Evolutionary conservation across 2,329 filamentous ascomycete species (phyloP).

Genomic region (Colletotrichum cereale): DNA sequence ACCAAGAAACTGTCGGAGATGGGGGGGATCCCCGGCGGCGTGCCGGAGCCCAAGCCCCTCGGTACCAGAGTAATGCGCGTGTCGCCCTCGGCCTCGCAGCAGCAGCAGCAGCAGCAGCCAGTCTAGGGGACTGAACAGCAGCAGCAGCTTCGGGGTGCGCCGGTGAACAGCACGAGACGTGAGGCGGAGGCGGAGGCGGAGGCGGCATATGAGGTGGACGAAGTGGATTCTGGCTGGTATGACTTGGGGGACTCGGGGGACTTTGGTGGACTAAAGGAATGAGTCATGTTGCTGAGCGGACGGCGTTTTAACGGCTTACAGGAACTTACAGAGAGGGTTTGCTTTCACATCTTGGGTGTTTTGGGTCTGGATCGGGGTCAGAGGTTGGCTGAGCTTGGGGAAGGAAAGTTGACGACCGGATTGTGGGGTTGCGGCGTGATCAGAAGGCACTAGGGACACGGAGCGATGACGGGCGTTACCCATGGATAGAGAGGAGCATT

Average conservation of each 20-base stretch:
- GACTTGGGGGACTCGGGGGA: neutral
- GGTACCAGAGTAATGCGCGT: constrained; percentile 20
- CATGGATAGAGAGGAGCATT: constrained; percentile 33
- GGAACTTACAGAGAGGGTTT: neutral
- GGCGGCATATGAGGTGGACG: neutral
- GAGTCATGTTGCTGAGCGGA: neutral
- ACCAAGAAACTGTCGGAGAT: constrained; percentile 53
- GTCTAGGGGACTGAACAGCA: constrained; percentile 16
- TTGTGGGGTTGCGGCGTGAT: constrained; percentile 19
- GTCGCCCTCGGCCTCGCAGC: constrained; percentile 23
- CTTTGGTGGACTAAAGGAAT: neutral
- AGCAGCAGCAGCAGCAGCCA: constrained; percentile 23
- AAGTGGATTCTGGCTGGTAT: constrained; percentile 14
- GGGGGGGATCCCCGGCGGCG: constrained; percentile 1
- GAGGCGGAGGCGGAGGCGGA: neutral
- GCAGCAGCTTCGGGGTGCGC: neutral
- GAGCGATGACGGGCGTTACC: constrained; percentile 6
- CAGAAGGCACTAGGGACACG: constrained; percentile 7
- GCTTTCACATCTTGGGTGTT: neutral
- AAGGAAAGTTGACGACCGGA: neutral
- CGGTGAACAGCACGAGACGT: neutral
- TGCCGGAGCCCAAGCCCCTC: constrained; percentile 20
- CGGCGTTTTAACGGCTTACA: constrained; percentile 33
- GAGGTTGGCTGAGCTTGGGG: neutral
- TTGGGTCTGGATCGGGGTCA: constrained; percentile 20